These are phyloP conservation scores for Crassisporium funariophilum DNA, from an alignment of 768 basidiomycete species.

Conservation along the genomic window DNA sequence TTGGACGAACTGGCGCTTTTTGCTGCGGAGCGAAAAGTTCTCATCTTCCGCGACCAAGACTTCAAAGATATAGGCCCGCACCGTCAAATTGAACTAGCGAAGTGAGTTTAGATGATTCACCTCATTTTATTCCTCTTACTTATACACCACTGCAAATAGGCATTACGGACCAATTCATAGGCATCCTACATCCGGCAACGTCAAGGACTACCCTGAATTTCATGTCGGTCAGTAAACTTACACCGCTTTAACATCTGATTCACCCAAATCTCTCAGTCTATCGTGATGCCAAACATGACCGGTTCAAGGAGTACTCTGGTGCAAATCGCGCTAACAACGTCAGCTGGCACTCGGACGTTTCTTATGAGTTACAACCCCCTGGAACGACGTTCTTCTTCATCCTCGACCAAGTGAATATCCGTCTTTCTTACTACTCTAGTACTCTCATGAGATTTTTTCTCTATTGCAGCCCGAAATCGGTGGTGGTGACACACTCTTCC, in stretches of 20 bases:
- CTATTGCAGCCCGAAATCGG: slow-evolving; percentile 34
- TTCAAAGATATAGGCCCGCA: slow-evolving; percentile 60
- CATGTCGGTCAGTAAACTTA: slow-evolving; percentile 48
- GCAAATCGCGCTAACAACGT: slow-evolving; percentile 42
- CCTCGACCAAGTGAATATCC: slow-evolving; percentile 44
- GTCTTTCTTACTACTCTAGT: not conserved
- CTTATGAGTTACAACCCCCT: slow-evolving; percentile 58
- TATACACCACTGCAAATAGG: slow-evolving; percentile 19
- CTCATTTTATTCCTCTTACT: not conserved
- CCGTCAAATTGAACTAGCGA: slow-evolving; percentile 53
- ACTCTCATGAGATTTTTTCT: not conserved
- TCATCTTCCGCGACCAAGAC: slow-evolving; percentile 62
- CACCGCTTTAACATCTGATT: not conserved
- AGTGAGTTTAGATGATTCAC: slow-evolving; percentile 22
- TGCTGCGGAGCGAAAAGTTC: slow-evolving; percentile 53
- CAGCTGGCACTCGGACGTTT: slow-evolving; percentile 61
- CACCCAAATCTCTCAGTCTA: slow-evolving; percentile 39
- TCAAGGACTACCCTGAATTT: slow-evolving; percentile 58
- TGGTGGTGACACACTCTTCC: slow-evolving; percentile 58
- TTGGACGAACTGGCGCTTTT: slow-evolving; percentile 55
- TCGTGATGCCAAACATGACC: slow-evolving; percentile 46
- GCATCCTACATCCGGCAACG: slow-evolving; percentile 53
- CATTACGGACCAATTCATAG: slow-evolving; percentile 49
- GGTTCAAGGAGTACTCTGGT: slow-evolving; percentile 45
- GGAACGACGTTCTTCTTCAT: slow-evolving; percentile 60